A percentile compares a stretch with the other conserved stretches of the same genome.
These are phyloP conservation scores for Brettanomyces anomalus DNA, from an alignment of 805 yeast species.

Conservation along the genomic window DNA sequence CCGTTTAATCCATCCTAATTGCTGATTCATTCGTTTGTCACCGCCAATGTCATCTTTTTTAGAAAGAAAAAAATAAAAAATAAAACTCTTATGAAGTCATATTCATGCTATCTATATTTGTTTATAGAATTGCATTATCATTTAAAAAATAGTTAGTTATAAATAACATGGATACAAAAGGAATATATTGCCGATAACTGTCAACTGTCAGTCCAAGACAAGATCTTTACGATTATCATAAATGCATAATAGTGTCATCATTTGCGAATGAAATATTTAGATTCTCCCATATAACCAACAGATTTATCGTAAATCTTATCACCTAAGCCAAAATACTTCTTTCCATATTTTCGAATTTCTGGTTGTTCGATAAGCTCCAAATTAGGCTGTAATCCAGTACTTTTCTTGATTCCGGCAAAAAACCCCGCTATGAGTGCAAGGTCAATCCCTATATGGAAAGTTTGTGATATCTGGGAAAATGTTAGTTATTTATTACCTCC, in stretches of 20 bases:
- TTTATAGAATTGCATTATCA: background rate
- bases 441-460: constrained; percentile 50
- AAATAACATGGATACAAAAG: background rate
- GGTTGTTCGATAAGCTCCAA: constrained; percentile 36
- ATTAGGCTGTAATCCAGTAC: constrained; percentile 60
- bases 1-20: constrained; percentile 24
- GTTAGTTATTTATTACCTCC: no score
- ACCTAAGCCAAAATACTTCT: constrained; percentile 73
- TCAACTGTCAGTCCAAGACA: background rate
- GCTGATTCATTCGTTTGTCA: background rate
- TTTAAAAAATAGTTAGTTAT: background rate
- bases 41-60: background rate
- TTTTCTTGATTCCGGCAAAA: constrained; percentile 64
- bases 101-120: background rate
- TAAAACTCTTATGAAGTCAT: background rate
- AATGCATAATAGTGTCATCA: background rate
- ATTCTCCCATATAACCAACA: constrained; percentile 59
- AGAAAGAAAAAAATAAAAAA: background rate
- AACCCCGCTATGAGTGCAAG: constrained; percentile 55
- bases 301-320: constrained; percentile 71
- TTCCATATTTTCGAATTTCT: constrained; percentile 41
- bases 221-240: background rate
- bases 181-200: no score
- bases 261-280: constrained; percentile 51
- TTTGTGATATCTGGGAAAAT: constrained; percentile 27